A percentile compares a stretch with the other conserved stretches of the same genome.
Conservation (phyloP, 108 stramenopile genomes). For the Skeletonema potamos region DNA sequence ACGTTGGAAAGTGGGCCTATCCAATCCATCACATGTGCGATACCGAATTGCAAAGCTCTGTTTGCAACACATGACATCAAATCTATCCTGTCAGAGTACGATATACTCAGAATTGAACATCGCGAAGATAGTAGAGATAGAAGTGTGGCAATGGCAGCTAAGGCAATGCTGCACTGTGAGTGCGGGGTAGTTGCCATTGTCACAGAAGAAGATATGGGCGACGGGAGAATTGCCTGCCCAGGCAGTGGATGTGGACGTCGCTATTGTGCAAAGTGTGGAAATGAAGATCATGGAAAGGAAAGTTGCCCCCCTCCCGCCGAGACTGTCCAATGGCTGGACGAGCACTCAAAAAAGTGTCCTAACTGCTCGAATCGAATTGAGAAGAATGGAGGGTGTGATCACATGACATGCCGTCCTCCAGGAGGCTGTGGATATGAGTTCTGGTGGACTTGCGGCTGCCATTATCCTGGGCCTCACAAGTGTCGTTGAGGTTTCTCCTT, state of each 20-base stretch:
- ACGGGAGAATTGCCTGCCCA: constrained; percentile 3
- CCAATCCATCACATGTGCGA: neutral
- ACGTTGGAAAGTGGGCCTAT: constrained; percentile 2
- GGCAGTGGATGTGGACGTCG: constrained; percentile 5
- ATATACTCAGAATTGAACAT: constrained; percentile 12
- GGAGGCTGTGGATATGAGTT: constrained; percentile 20
- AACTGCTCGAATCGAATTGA: constrained; percentile 22
- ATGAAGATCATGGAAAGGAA: constrained; percentile 3
- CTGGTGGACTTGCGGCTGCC: constrained; percentile 22
- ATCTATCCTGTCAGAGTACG: neutral
- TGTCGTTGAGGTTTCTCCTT: neutral
- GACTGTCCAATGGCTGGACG: constrained; percentile 30
- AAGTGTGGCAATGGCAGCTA: neutral
- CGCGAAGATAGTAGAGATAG: constrained; percentile 11
- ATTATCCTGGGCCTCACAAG: constrained; percentile 5
- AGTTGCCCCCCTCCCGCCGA: constrained; percentile 11
- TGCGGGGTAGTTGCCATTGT: constrained; percentile 18
- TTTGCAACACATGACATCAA: constrained; percentile 6
- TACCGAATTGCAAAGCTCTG: constrained; percentile 7
- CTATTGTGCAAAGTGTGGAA: constrained; percentile 19
- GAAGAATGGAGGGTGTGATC: constrained; percentile 24
- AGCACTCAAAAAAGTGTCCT: constrained; percentile 15
- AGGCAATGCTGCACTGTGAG: constrained; percentile 13
- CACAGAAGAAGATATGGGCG: constrained; percentile 12
- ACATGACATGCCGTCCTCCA: constrained; percentile 24